Evolutionary conservation across 2,329 filamentous ascomycete species (phyloP), one percentile per base, ranked within the genome.

Genomic region (Neofusicoccum umdonicola): DNA sequence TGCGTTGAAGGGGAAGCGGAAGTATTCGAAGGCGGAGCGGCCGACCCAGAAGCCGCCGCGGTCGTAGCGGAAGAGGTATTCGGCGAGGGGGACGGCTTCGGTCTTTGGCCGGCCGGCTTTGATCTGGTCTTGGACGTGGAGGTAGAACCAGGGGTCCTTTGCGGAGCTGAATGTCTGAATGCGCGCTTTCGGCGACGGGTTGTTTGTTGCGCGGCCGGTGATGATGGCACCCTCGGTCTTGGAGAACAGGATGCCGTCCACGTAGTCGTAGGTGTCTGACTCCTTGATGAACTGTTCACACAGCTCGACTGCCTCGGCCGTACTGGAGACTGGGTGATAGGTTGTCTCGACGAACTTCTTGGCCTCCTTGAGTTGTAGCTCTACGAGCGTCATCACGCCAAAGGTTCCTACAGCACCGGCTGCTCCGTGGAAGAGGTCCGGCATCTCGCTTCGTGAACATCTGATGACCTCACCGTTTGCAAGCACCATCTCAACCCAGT

Each of bases 61-160:
- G 72, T 91, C 88, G 76, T 89, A 90, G 15, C 88, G 84, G 76
- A 91, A 91, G 66, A 90, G 83, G 74, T 91, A 91, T 71, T 90
- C 88, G 2, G 78, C 77, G 0, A 90, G 69, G 0, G 87, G 87
- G 1, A 90, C 82, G 64, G 84, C 84, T 65, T 90, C 87, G 63
- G 74, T 69, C 1, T 80, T 74, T 2, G 76, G 74, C 15, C 75
- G 67, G 15, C 66, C 62, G 2, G 74, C 68, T 44, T 47, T 41
- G 42, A 50, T 47, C n/a, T 75, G 74, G 27, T 70, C 65, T 63
- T 74, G 67, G 37, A 72, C 75, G 66, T 83, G 80, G 1, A 83
- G 73, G 66, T 84, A 84, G 70, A 82, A 84, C 82, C 82, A 84
- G 1, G 80, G 80, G 68, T 84, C 82, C 70, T 76, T 76, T 11